These are phyloP conservation scores for Suillus bovinus DNA, from an alignment of 768 basidiomycete genomes.

Conservation along the genomic window DNA sequence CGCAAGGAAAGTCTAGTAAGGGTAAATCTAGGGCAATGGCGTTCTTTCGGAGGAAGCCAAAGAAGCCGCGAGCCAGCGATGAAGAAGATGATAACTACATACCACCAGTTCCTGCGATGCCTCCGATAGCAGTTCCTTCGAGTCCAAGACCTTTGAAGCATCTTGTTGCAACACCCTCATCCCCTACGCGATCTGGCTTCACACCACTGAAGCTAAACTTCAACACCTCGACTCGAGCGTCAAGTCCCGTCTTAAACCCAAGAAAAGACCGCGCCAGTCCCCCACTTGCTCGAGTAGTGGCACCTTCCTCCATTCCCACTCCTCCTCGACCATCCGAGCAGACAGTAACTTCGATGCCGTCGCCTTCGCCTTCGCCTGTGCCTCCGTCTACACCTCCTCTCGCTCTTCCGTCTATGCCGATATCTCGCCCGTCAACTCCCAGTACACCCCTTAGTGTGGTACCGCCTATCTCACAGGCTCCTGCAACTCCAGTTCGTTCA, in stretches of 20 bases:
- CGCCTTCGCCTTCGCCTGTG: constrained; percentile 15
- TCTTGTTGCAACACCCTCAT: constrained; percentile 21
- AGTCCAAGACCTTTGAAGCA: constrained; percentile 31
- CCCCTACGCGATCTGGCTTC: constrained; percentile 31
- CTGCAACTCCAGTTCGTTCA: constrained; percentile 12
- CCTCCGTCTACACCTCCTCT: constrained; percentile 11
- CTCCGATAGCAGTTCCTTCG: constrained; percentile 26
- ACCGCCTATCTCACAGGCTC: constrained; percentile 6
- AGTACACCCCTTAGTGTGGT: constrained; percentile 21
- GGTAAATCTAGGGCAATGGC: constrained; percentile 34
- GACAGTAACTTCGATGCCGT: constrained; percentile 6
- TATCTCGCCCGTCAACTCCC: constrained; percentile 19
- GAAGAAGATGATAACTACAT: constrained; percentile 31
- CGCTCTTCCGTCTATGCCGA: constrained; percentile 5
- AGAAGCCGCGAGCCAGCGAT: constrained; percentile 28
- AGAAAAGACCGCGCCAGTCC: constrained; percentile 27
- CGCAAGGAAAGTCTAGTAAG: constrained; percentile 29
- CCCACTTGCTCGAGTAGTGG: constrained; percentile 17
- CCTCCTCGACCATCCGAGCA: constrained; percentile 16
- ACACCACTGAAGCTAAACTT: constrained; percentile 27
- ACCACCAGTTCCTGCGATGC: constrained; percentile 35
- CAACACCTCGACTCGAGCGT: constrained; percentile 18
- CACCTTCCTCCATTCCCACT: constrained; percentile 4
- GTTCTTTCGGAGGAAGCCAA: constrained; percentile 33
- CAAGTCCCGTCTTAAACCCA: constrained; percentile 18